Evolutionary conservation across 805 yeast genomes (phyloP), one percentile per base, ranked within the genome.

Genomic region (Isabelozyma pseudorhagii): DNA sequence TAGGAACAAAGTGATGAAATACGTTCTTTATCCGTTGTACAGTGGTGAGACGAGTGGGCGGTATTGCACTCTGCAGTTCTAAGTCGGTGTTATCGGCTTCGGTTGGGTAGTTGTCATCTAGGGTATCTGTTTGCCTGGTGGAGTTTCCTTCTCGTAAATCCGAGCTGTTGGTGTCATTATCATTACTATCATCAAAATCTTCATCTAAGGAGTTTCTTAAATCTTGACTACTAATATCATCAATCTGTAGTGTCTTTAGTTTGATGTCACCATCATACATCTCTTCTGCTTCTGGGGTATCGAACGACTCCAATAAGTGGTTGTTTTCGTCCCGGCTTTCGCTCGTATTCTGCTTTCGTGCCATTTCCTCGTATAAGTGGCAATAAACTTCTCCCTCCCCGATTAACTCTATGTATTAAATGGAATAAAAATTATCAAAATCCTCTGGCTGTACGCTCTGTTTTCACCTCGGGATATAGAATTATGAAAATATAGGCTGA

Each of bases 1-100:
- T 60, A 3, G 78, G 76, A n/a, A 73, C 52, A 8, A 73, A 50
- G 41, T 62, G 67, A 47, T 66, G 59, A 8, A 69, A 49, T 8
- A 68, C 72, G 47, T 67, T 67, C 46, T 62, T 51, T 17, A 69
- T 55, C 15, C 77, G 57, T 48, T 66, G 66, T 21, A 54, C 59
- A 5, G 69, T 56, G 5, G 74, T 59, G 14, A 71, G 56, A 38
- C 50, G 54, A 27, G 10, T 31, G n/a, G n/a, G 3, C 10, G 10
- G 36, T 31, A 9, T 31, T 10, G 49, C 46, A 10, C 44, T 25
- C 5, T 48, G 41, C n/a, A 42, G 15, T 54, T 71, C 74, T 54
- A 46, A 56, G 45, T 71, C 75, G 48, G 69, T 56, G 52, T 69
- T 74, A 6, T 13, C 45, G 5, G 27, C 43, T 9, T 38, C 40